These are phyloP conservation scores for Rhynchosporium secalis DNA, from an alignment of 2,329 filamentous ascomycete species.

Conservation along the genomic window DNA sequence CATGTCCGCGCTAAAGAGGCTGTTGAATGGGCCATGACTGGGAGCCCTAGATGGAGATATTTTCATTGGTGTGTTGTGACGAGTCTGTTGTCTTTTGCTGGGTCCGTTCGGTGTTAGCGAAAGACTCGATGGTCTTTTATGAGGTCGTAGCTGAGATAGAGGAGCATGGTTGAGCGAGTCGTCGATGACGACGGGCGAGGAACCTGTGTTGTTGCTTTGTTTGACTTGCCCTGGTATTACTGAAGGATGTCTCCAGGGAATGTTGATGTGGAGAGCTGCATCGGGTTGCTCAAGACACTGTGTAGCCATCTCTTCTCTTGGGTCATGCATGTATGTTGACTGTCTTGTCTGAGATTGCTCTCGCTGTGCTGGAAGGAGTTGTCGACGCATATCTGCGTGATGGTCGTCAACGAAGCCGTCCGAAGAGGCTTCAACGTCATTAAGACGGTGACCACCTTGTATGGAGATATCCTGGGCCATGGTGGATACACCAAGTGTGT, in stretches of 20 bases:
- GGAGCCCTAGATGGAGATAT: not conserved
- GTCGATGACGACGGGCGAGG: not conserved
- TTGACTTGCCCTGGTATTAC: not conserved
- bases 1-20: not conserved
- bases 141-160: not conserved
- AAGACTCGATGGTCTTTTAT: slow-evolving; percentile 46
- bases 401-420: not conserved
- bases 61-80: slow-evolving; percentile 33
- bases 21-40: not conserved
- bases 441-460: not conserved
- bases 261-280: not conserved
- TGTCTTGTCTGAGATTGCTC: not conserved
- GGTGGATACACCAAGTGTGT: slow-evolving; percentile 27
- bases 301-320: not conserved
- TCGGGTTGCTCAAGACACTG: not conserved
- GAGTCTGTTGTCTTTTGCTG: slow-evolving; percentile 12
- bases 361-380: not conserved
- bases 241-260: not conserved
- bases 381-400: not conserved
- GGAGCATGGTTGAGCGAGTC: not conserved
- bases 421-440: not conserved
- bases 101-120: slow-evolving; percentile 38
- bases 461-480: not conserved
- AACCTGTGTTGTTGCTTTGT: not conserved
- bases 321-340: too few species aligned